Conservation (phyloP, 2,329 filamentous ascomycete genomes). For the Furcasterigmium sp. region DNA sequence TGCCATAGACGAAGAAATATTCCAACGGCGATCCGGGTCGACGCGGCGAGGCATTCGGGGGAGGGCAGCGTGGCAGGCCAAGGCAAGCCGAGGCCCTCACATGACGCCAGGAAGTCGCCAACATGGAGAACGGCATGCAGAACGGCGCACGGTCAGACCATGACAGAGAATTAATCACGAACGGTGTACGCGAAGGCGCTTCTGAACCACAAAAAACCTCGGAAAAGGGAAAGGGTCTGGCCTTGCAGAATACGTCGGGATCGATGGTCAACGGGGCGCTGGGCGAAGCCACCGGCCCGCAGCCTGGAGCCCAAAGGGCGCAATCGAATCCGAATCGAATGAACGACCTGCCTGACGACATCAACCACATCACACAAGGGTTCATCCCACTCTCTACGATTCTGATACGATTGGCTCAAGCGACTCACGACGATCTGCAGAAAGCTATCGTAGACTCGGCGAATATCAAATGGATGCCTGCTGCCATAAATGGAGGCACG, state of each 20-base stretch:
- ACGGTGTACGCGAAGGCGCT: conserved; percentile 35
- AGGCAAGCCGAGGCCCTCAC: conserved; percentile 9
- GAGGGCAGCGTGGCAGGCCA: conserved; percentile 10
- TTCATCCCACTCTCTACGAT: conserved; percentile 73
- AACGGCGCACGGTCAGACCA: conserved; percentile 51
- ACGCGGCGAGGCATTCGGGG: conserved; percentile 4
- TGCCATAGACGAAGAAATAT: not conserved
- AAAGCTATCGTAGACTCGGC: conserved; percentile 67
- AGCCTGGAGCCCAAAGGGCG: conserved; percentile 17
- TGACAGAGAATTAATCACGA: conserved; percentile 41
- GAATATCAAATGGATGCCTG: conserved; percentile 55
- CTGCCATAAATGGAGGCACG: conserved; percentile 45
- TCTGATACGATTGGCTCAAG: conserved; percentile 74
- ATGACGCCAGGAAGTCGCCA: conserved; percentile 47
- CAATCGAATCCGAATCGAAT: conserved; percentile 27
- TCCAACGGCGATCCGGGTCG: not conserved
- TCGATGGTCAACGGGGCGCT: conserved; percentile 19
- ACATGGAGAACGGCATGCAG: conserved; percentile 50
- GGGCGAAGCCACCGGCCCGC: not conserved
- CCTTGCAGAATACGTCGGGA: conserved; percentile 6
- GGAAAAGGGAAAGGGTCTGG: conserved; percentile 26
- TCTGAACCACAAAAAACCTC: conserved; percentile 15
- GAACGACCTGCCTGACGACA: conserved; percentile 56
- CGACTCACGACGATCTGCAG: conserved; percentile 72
- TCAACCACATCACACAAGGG: conserved; percentile 66